These are phyloP conservation scores for Takashimella koratensis DNA, from an alignment of 1,284 basidiomycete species.

Conservation along the genomic window DNA sequence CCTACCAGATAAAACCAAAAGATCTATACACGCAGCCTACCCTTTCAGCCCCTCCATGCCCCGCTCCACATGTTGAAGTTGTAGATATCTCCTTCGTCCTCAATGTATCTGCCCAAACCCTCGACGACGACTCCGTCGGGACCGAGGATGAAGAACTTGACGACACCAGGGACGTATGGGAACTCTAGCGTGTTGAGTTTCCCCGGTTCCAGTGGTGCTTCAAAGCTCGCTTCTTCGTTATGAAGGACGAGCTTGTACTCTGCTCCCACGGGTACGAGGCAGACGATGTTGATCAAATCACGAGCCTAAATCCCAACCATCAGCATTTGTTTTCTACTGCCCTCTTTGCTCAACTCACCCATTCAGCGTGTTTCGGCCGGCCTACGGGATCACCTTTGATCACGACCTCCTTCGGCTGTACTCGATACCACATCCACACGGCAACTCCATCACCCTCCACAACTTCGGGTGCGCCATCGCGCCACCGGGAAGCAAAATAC, in stretches of 20 bases:
- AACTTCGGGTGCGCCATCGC: slow-evolving; percentile 19
- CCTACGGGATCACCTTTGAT: slow-evolving; percentile 31
- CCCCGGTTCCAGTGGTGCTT: slow-evolving; percentile 13
- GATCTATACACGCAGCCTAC: too few relatives aligned
- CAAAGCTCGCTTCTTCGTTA: not conserved
- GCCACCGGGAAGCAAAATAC: slow-evolving; percentile 34
- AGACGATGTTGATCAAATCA: slow-evolving; percentile 43
- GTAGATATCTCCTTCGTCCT: slow-evolving; percentile 19
- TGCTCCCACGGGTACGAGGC: slow-evolving; percentile 17
- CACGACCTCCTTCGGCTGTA: slow-evolving; percentile 22
- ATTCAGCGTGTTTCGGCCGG: slow-evolving; percentile 36
- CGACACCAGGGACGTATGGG: slow-evolving; percentile 35
- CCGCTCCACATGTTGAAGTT: slow-evolving; percentile 50
- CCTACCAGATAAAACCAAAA: too few relatives aligned
- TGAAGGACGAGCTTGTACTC: slow-evolving; percentile 8
- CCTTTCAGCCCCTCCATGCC: too few relatives aligned
- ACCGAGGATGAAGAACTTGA: slow-evolving; percentile 27
- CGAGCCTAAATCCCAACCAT: slow-evolving; percentile 39
- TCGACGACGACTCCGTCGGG: slow-evolving; percentile 19
- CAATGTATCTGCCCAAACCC: slow-evolving; percentile 30
- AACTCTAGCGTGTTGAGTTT: slow-evolving; percentile 23
- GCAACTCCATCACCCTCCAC: slow-evolving; percentile 8
- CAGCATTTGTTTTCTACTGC: not conserved
- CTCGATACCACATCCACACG: slow-evolving; percentile 44
- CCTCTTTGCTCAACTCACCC: slow-evolving; percentile 26